Base-by-base conservation (phyloP, 371 early-diverging fungal genomes). In the Actinomortierella wolfii region DNA sequence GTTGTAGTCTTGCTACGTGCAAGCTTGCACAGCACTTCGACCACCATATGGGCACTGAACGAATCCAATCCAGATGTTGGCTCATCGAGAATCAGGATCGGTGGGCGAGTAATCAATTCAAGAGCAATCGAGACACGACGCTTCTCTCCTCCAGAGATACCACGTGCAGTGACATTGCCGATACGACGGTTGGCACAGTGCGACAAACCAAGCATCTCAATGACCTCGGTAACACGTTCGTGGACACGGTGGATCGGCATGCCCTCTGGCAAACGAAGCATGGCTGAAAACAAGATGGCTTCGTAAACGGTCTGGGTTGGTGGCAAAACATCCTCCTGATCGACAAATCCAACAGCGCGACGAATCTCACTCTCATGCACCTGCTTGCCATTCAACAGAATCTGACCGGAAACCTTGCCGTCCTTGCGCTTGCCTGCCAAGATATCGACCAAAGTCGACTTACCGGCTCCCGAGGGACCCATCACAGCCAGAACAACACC, bases 1-100 rank as follows among this genome's bases (percentile, higher is more conserved):
- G 71, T 71, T 42, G 71, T 70, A 49, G 54, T 61, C 56, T 25
- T 75, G 62, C 61, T 65, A 14, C 61, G 68, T n/a, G 87, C 83
- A 20, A 92, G 78, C 0, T 78, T 56, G 39, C 76, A 76, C 18
- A 92, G 81, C 28, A 87, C 81, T 23, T 79, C 67, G 15, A 86
- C 76, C 6, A 92, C 81, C 64, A 80, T 78, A 51, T 79, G 70
- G 18, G 92, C 89, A 13, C 90, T 86, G 71, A 82, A 84, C 3
- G 93, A 81, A 75, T 98, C 98, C 41, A 98, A 66, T 7, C 98
- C 96, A 56, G 90, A 90, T 0, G 94, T 94, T 1, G 94, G 94
- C 76, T 97, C 98, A 68, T 98, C 98, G 69, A 96, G 74, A 65
- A 96, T 93, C 58, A 97, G 68, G 44, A 95, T 83, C 3, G 89